Base-by-base conservation (phyloP, 2,329 filamentous ascomycete species). In the Mariannaea sp. region DNA sequence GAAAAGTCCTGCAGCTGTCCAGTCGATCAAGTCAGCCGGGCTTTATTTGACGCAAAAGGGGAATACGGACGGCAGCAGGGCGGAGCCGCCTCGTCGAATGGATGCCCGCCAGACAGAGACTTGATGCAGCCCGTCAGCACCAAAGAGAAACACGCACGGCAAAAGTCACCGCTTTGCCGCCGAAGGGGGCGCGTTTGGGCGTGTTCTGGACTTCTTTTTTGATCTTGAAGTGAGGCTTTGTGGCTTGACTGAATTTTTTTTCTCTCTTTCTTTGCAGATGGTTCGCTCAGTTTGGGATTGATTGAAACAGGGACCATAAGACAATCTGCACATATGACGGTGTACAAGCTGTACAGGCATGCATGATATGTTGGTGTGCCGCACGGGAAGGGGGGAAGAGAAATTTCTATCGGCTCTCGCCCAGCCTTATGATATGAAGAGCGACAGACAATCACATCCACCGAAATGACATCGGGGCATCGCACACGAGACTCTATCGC, bases 101-200 rank as follows among this genome's bases (percentile, higher is more conserved):
- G 12, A 26, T 33, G 41, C 41, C n/a, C 22, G 20, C 7, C 20
- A 27, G 29, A 24, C 29, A 13, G 36, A 19, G 36, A 35, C 46
- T 39, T 39, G 41, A 45, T 22, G 40, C 49, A 51, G 49, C 49
- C 44, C n/a, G 38, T 53, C 30, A 53, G 50, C 50, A 43, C 43
- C 42, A 42, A 36, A 33, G 39, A 13, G 38, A 49, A 41, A 29
- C 44, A 14, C 38, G 33, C 36, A n/a, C n/a, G n/a, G n/a, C n/a
- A n/a, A 32, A 14, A 39, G 33, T 30, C 24, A 39, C 33, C 22
- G 22, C 22, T 24, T 16, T 16, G 35, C 35, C 19, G 35, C 17
- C 33, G n/a, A n/a, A 14, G 33, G 33, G 4, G 33, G 3, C 33
- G 6, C 13, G n/a, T n/a, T n/a, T n/a, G n/a, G n/a, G n/a, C n/a